Conservation (phyloP, 495 filamentous ascomycete genomes). For the Daldinia bambusicola region DNA sequence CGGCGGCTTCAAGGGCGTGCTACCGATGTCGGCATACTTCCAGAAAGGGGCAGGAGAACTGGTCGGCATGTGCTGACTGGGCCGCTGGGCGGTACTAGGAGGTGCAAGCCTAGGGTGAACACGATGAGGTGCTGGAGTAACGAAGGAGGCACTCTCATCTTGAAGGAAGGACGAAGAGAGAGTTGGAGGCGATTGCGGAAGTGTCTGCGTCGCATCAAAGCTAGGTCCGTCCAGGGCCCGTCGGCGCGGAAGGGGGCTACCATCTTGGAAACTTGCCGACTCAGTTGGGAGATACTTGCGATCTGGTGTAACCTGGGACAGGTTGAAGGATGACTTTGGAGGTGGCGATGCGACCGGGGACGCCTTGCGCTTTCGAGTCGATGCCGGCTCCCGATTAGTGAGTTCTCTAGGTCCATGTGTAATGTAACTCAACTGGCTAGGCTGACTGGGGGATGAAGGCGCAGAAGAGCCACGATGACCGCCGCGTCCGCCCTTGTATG, state of each 20-base stretch:
- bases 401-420: conserved; percentile 60
- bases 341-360: conserved; percentile 62
- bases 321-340: conserved; percentile 56
- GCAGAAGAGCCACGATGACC: conserved; percentile 67
- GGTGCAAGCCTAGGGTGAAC: conserved; percentile 86
- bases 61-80: conserved; percentile 94
- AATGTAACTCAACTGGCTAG: conserved; percentile 59
- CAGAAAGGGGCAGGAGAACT: conserved; percentile 97
- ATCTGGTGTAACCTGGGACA: conserved; percentile 66
- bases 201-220: conserved; percentile 67
- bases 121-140: conserved; percentile 85
- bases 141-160: conserved; percentile 67
- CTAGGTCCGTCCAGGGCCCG: conserved; percentile 55
- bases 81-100: conserved; percentile 87
- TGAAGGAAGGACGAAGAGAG: conserved; percentile 70
- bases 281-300: conserved; percentile 50
- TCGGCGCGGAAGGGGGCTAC: conserved; percentile 64
- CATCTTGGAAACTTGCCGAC: conserved; percentile 64
- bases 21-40: conserved; percentile 82
- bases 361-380: conserved; percentile 61
- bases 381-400: conserved; percentile 54
- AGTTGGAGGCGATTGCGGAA: conserved; percentile 72
- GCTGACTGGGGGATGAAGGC: conserved; percentile 64
- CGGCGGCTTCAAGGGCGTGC: conserved; percentile 76
- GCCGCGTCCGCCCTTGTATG: conserved; percentile 63